A percentile compares a stretch with the other conserved stretches of the same genome.
Evolutionary conservation across 1,139 yeast species (phyloP).

Genomic region (Yamadazyma sp.): DNA sequence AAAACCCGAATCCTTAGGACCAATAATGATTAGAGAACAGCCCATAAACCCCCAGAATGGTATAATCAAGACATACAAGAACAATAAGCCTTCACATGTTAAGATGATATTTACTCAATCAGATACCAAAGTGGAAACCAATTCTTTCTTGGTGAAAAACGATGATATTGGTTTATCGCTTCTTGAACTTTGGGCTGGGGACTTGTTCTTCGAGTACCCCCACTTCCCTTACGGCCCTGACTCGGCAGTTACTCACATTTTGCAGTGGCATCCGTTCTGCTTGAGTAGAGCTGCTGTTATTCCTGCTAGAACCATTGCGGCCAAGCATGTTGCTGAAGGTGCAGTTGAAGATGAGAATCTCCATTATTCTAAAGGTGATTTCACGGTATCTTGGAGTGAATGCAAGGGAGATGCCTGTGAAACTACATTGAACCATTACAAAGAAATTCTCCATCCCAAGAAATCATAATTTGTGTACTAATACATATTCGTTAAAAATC

Average conservation of each 20-base stretch:
- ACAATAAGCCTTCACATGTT: conserved; percentile 52
- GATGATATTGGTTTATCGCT: conserved; percentile 63
- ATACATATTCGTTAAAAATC: conserved; percentile 14
- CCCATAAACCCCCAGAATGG: conserved; percentile 71
- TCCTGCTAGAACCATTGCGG: conserved; percentile 48
- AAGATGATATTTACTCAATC: conserved; percentile 68
- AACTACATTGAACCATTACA: conserved; percentile 41
- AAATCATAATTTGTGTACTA: not conserved
- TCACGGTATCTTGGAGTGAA: conserved; percentile 59
- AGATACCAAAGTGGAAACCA: conserved; percentile 56
- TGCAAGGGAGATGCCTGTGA: conserved; percentile 56
- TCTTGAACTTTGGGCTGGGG: conserved; percentile 75
- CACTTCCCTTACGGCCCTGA: conserved; percentile 62
- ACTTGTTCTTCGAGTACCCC: conserved; percentile 61
- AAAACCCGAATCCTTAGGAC: conserved; percentile 53
- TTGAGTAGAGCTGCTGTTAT: conserved; percentile 72
- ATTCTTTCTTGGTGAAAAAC: conserved; percentile 68
- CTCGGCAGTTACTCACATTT: conserved; percentile 72
- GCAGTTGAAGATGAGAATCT: conserved; percentile 34
- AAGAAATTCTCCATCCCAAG: conserved; percentile 15
- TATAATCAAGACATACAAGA: conserved; percentile 66
- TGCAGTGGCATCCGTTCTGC: conserved; percentile 91
- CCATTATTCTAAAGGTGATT: conserved; percentile 60
- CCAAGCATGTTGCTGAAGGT: conserved; percentile 23
- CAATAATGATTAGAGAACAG: conserved; percentile 61